Percentiles rank a stretch among this genome's conserved stretches.
Conservation (phyloP, 1,284 basidiomycete species). For the Austroboletus olivaceoglutinosus region DNA sequence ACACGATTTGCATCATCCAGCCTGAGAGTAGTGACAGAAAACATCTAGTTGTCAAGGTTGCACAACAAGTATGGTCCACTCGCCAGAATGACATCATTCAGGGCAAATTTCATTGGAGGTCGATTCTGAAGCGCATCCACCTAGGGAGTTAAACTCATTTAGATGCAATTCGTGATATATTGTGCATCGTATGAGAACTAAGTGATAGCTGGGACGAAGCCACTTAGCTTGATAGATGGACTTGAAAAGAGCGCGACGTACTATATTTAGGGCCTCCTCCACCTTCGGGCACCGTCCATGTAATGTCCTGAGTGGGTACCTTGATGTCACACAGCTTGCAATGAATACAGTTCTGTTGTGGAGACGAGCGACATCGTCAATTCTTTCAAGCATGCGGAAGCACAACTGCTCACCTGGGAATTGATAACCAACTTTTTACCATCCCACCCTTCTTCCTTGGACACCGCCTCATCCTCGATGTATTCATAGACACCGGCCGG, state of each 20-base stretch:
- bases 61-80: too few relatives aligned
- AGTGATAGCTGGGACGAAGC: background rate
- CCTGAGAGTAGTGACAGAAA: too few relatives aligned
- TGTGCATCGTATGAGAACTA: background rate
- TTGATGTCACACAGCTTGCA: constrained; percentile 96
- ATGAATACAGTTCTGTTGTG: constrained; percentile 78
- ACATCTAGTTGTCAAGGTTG: too few relatives aligned
- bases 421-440: constrained; percentile 97
- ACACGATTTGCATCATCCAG: too few relatives aligned
- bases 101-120: too few relatives aligned
- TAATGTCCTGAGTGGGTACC: constrained; percentile 90
- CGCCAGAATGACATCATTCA: too few relatives aligned
- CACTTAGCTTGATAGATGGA: background rate
- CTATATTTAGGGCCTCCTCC: constrained; percentile 92
- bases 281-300: constrained; percentile 92
- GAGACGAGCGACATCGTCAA: background rate
- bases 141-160: background rate
- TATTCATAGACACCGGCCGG: constrained; percentile 99
- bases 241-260: constrained; percentile 4
- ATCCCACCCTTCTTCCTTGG: constrained; percentile 57
- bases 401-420: constrained; percentile 63
- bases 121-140: too few relatives aligned
- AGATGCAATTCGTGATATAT: background rate
- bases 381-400: background rate
- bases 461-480: constrained; percentile 62